These are phyloP conservation scores for Pyronema omphalodes DNA, from an alignment of 495 filamentous ascomycete species.

Conservation along the genomic window DNA sequence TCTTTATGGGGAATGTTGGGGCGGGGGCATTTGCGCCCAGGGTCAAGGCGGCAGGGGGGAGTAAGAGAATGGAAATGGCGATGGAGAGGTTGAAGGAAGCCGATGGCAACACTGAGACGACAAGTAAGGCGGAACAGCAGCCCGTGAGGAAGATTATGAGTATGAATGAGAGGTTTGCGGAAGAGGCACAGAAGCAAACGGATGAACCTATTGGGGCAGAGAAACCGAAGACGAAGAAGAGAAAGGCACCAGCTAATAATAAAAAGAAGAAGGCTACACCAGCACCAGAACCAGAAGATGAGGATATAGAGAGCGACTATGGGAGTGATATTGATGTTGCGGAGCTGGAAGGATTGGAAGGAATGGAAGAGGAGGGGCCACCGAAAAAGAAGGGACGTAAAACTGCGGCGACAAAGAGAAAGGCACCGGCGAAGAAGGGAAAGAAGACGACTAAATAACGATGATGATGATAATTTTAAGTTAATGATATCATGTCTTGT, in stretches of 20 bases:
- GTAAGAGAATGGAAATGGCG: slow-evolving; percentile 69
- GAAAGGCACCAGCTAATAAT: slow-evolving; percentile 5
- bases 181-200: neutral
- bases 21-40: slow-evolving; percentile 66
- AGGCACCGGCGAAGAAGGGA: neutral
- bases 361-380: neutral
- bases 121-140: neutral
- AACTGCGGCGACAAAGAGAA: neutral
- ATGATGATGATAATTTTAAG: too few species aligned
- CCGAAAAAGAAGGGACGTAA: neutral
- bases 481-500: too few species aligned
- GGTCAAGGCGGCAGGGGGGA: slow-evolving; percentile 39
- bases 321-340: slow-evolving; percentile 1
- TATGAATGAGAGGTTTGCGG: slow-evolving; percentile 4
- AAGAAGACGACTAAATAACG: neutral
- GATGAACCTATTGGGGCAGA: neutral
- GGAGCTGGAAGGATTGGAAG: slow-evolving; percentile 1
- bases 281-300: neutral
- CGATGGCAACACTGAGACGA: slow-evolving; percentile 6
- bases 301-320: slow-evolving; percentile 21
- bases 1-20: slow-evolving; percentile 43
- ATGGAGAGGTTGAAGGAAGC: slow-evolving; percentile 40
- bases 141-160: slow-evolving; percentile 6
- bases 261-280: neutral
- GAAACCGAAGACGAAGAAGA: slow-evolving; percentile 8